phyloP scores from a whole-genome alignment of 108 stramenopile genomes.

The Nitzschia sp. region DNA sequence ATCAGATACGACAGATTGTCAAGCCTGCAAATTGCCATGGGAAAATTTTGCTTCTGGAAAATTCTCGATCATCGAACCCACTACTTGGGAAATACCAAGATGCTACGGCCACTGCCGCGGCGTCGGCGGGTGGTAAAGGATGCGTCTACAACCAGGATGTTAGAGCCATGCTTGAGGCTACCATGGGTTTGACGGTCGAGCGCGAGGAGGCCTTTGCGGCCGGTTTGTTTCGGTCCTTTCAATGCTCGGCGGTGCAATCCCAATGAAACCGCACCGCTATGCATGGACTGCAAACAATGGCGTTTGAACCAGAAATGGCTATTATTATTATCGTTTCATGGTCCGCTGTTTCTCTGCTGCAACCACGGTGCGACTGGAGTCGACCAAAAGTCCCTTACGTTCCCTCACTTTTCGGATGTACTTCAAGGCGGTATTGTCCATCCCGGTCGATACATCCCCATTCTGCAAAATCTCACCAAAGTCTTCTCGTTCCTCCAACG shows the following conservation, averaged over 20 bases:
- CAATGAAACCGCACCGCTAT: not conserved
- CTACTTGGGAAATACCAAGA: slow-evolving; percentile 81
- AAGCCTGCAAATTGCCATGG: slow-evolving; percentile 28
- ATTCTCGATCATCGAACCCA: slow-evolving; percentile 69
- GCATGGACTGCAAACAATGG: too few species aligned
- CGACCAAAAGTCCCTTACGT: slow-evolving; percentile 84
- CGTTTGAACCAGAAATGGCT: too few species aligned
- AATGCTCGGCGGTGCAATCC: slow-evolving; percentile 17
- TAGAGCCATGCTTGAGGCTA: slow-evolving; percentile 51
- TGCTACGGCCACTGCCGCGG: slow-evolving; percentile 67
- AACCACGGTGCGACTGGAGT: slow-evolving; percentile 83
- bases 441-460: slow-evolving; percentile 83
- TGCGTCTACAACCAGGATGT: slow-evolving; percentile 91
- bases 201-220: slow-evolving; percentile 51
- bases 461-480: slow-evolving; percentile 76
- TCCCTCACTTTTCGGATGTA: slow-evolving; percentile 84
- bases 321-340: slow-evolving; percentile 65
- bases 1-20: slow-evolving; percentile 64
- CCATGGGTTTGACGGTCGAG: slow-evolving; percentile 31
- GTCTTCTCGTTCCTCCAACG: slow-evolving; percentile 90
- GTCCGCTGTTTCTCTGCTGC: slow-evolving; percentile 93
- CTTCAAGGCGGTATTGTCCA: slow-evolving; percentile 81
- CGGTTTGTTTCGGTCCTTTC: slow-evolving; percentile 80
- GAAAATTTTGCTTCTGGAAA: slow-evolving; percentile 75
- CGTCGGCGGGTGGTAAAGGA: slow-evolving; percentile 81